These are phyloP conservation scores for Candida nitratophila DNA, from an alignment of 805 yeast genomes.

Conservation along the genomic window DNA sequence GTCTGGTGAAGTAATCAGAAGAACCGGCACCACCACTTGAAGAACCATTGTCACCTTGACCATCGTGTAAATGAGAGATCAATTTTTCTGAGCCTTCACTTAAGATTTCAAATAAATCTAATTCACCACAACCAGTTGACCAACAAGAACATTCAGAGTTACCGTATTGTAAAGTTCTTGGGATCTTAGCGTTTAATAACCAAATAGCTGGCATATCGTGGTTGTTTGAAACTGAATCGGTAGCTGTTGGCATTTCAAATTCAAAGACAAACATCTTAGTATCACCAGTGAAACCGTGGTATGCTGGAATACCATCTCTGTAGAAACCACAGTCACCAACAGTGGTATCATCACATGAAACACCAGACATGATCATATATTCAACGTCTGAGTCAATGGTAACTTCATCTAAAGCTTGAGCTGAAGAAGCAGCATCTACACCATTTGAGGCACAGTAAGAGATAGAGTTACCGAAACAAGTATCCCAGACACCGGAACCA, in stretches of 20 bases:
- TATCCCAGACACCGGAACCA: slow-evolving; percentile 85
- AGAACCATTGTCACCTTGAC: slow-evolving; percentile 59
- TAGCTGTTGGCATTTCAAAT: slow-evolving; percentile 79
- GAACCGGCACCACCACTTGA: slow-evolving; percentile 73
- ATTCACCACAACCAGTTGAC: slow-evolving; percentile 96
- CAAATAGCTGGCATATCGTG: slow-evolving; percentile 97
- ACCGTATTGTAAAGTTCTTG: slow-evolving; percentile 96
- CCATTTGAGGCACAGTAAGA: slow-evolving; percentile 81
- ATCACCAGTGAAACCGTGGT: slow-evolving; percentile 87
- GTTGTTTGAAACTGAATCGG: slow-evolving; percentile 45
- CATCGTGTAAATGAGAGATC: slow-evolving; percentile 77
- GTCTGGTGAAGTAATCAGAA: slow-evolving; percentile 82
- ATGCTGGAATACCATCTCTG: slow-evolving; percentile 83
- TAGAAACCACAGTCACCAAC: slow-evolving; percentile 72
- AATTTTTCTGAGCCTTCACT: slow-evolving; percentile 63
- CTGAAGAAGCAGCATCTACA: slow-evolving; percentile 57
- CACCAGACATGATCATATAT: slow-evolving; percentile 73
- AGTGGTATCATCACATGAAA: slow-evolving; percentile 42
- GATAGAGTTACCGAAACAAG: slow-evolving; percentile 85
- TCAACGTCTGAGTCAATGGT: slow-evolving; percentile 70
- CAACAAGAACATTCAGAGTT: slow-evolving; percentile 85
- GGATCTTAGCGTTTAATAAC: slow-evolving; percentile 91
- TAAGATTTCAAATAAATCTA: slow-evolving; percentile 89
- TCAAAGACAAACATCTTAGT: slow-evolving; percentile 86
- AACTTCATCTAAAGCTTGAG: slow-evolving; percentile 64